phyloP scores from a whole-genome alignment of 495 filamentous ascomycete genomes.

The Penicillium taxi region DNA sequence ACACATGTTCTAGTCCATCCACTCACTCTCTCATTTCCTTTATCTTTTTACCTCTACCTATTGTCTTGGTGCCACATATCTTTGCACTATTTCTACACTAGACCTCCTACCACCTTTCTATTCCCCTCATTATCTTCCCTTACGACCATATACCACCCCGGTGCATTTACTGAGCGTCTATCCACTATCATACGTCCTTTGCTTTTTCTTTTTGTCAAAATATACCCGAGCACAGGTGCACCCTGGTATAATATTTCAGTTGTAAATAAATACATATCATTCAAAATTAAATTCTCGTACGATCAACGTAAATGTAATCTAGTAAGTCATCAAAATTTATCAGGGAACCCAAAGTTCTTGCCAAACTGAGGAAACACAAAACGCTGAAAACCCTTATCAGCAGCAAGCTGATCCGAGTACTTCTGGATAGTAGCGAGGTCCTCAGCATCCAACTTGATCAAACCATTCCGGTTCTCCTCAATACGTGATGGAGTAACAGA shows the following conservation, averaged over 20 bases:
- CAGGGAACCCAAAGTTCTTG: constrained; percentile 68
- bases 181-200: constrained; percentile 4
- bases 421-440: constrained; percentile 58
- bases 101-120: constrained; percentile 14
- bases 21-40: background rate
- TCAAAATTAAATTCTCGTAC: background rate
- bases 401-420: constrained; percentile 50
- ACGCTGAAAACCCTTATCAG: constrained; percentile 54
- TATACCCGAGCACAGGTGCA: constrained; percentile 10
- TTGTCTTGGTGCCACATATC: constrained; percentile 2
- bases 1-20: constrained; percentile 35
- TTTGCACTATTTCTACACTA: background rate
- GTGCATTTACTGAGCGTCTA: constrained; percentile 21
- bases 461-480: constrained; percentile 56
- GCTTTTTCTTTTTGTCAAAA: constrained; percentile 5
- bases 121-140: constrained; percentile 18
- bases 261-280: background rate
- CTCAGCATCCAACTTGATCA: constrained; percentile 57
- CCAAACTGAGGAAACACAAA: constrained; percentile 77
- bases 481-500: constrained; percentile 69
- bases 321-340: constrained; percentile 35
- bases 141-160: constrained; percentile 22
- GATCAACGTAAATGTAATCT: background rate
- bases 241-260: constrained; percentile 8
- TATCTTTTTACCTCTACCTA: constrained; percentile 4